These are phyloP conservation scores for Puccinia novopanici DNA, from an alignment of 1,284 basidiomycete species.

Conservation along the genomic window DNA sequence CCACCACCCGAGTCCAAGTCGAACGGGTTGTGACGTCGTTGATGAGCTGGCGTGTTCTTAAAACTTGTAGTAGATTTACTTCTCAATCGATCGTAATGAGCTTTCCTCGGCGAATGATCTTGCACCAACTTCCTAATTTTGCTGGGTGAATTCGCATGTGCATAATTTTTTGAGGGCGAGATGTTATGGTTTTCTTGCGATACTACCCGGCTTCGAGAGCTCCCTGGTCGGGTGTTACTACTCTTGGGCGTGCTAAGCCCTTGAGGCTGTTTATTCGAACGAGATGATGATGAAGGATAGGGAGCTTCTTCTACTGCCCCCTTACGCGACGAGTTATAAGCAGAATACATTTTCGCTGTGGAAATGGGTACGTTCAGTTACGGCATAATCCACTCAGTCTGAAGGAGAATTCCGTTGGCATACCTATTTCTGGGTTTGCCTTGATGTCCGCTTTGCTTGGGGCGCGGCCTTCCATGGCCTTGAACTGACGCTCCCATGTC, in stretches of 20 bases:
- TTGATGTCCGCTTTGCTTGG: slow-evolving; percentile 49
- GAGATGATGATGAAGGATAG: slow-evolving; percentile 19
- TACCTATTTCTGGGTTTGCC: slow-evolving; percentile 48
- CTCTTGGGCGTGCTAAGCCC: slow-evolving; percentile 29
- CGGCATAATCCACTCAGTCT: no score
- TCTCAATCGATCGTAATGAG: slow-evolving; percentile 17
- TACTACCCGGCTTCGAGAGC: background rate
- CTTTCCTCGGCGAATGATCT: slow-evolving; percentile 42
- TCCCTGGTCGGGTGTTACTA: background rate
- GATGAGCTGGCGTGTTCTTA: slow-evolving; percentile 21
- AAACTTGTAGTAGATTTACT: background rate
- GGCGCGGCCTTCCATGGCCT: slow-evolving; percentile 19
- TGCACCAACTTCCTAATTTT: slow-evolving; percentile 34
- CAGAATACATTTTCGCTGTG: slow-evolving; percentile 40
- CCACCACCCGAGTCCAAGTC: slow-evolving; percentile 42
- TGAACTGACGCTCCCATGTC: slow-evolving; percentile 50
- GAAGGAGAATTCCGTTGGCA: no score
- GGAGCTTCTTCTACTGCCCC: background rate
- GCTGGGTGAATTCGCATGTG: slow-evolving; percentile 30
- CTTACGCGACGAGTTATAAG: slow-evolving; percentile 40
- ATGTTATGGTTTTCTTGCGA: slow-evolving; percentile 23
- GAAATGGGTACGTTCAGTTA: no score
- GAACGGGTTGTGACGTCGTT: slow-evolving; percentile 27
- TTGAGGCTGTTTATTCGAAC: slow-evolving; percentile 14
- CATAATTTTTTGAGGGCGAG: slow-evolving; percentile 26